These are phyloP conservation scores for Neonectria punicea DNA, from an alignment of 2,329 filamentous ascomycete species.

Conservation along the genomic window DNA sequence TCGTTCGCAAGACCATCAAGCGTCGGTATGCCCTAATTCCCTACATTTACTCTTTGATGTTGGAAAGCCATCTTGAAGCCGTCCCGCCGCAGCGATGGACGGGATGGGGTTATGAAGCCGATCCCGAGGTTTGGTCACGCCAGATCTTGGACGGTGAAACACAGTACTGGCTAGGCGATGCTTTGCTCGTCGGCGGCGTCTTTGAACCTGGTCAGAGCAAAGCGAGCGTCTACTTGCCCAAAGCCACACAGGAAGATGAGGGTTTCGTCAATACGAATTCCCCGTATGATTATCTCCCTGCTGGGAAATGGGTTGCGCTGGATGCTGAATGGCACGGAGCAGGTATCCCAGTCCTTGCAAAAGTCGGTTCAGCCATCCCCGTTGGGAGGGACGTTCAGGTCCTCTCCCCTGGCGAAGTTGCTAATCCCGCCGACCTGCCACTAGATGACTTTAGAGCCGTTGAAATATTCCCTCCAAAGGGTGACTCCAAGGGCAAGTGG, in stretches of 20 bases:
- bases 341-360: conserved; percentile 52
- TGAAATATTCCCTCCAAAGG: conserved; percentile 54
- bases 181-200: conserved; percentile 73
- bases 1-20: conserved; percentile 73
- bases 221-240: conserved; percentile 71
- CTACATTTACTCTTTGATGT: conserved; percentile 73
- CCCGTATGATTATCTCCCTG: conserved; percentile 64
- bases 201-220: conserved; percentile 67
- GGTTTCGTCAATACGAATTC: conserved; percentile 72
- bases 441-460: conserved; percentile 55
- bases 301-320: conserved; percentile 48
- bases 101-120: conserved; percentile 76
- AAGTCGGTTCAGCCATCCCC: conserved; percentile 53
- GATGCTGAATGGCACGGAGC: conserved; percentile 56
- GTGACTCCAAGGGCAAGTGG: conserved; percentile 34
- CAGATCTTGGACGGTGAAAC: conserved; percentile 71
- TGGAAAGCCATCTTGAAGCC: conserved; percentile 70
- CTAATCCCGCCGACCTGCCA: conserved; percentile 52
- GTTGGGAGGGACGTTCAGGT: conserved; percentile 52
- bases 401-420: conserved; percentile 48
- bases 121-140: conserved; percentile 73
- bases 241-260: conserved; percentile 61
- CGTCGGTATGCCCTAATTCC: conserved; percentile 78
- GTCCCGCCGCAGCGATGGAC: conserved; percentile 76
- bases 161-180: conserved; percentile 79